These are phyloP conservation scores for Scolecobasidium constrictum DNA, from an alignment of 2,329 filamentous ascomycete species.

Conservation along the genomic window DNA sequence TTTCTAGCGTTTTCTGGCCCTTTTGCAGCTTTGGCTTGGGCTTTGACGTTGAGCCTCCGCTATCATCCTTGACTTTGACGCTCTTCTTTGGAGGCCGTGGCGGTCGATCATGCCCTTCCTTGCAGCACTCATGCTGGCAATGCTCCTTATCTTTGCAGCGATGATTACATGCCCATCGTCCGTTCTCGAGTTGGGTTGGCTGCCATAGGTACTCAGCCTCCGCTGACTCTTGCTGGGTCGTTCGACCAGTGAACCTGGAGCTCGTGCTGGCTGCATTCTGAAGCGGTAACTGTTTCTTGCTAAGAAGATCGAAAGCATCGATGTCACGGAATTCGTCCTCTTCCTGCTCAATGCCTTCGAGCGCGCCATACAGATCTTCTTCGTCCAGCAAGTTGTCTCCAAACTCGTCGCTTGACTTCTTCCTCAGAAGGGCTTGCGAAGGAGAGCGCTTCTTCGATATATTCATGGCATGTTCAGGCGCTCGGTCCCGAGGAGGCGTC, in stretches of 20 bases:
- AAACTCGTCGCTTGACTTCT: constrained; percentile 35
- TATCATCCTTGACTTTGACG: constrained; percentile 8
- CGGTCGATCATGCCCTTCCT: constrained; percentile 57
- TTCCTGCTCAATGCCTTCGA: constrained; percentile 19
- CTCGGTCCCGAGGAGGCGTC: constrained; percentile 12
- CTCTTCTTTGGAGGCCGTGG: constrained; percentile 35
- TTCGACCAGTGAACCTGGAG: background rate
- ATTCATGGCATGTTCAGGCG: constrained; percentile 17
- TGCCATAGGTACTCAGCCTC: too few relatives aligned
- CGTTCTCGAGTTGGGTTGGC: constrained; percentile 50
- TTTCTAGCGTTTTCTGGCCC: constrained; percentile 4
- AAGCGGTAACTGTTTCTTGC: constrained; percentile 18
- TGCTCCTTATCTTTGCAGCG: constrained; percentile 49
- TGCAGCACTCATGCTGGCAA: constrained; percentile 66
- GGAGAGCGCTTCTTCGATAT: constrained; percentile 18
- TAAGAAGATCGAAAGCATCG: constrained; percentile 29
- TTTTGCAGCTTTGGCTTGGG: background rate
- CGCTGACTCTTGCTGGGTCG: constrained; percentile 4
- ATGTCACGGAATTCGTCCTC: constrained; percentile 43
- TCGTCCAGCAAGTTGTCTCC: constrained; percentile 43
- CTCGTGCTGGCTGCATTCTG: constrained; percentile 13
- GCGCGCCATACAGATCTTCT: constrained; percentile 37
- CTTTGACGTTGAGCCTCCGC: background rate
- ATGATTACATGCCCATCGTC: constrained; percentile 66
- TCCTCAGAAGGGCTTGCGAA: constrained; percentile 1